phyloP scores from a whole-genome alignment of 2,329 filamentous ascomycete species.

The Colletotrichum gloeosporioides region DNA sequence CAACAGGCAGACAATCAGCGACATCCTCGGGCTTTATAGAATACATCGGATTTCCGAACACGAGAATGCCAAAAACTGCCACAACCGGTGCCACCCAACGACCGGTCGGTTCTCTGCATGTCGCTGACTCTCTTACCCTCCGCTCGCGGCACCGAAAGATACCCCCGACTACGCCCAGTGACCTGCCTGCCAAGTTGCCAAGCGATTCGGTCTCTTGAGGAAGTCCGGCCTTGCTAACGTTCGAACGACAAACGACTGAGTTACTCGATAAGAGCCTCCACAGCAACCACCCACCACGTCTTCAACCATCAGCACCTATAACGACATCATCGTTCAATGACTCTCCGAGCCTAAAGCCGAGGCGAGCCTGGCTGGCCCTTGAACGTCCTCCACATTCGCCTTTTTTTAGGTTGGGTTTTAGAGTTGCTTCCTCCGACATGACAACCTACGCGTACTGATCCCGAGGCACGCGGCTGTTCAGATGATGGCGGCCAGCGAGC shows the following conservation, averaged over 20 bases:
- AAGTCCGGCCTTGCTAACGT: neutral
- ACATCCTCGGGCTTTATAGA: neutral
- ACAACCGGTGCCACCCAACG: neutral
- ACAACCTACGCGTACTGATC: slow-evolving; percentile 10
- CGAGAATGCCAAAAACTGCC: neutral
- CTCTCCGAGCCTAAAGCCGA: neutral
- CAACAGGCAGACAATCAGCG: neutral
- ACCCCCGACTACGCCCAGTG: neutral
- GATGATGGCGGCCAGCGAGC: slow-evolving; percentile 1
- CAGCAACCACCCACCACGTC: neutral
- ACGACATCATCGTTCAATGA: neutral
- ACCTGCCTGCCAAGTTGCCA: neutral
- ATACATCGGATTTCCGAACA: neutral
- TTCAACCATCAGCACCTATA: neutral
- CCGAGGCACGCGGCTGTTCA: slow-evolving; percentile 6
- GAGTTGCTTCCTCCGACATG: slow-evolving; percentile 8
- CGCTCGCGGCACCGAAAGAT: neutral
- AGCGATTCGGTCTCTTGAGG: neutral
- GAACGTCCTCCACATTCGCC: neutral
- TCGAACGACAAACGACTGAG: neutral
- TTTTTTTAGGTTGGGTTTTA: neutral
- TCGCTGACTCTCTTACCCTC: neutral
- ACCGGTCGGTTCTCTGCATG: neutral
- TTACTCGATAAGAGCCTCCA: neutral
- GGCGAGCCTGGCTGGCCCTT: neutral